Percentiles rank a stretch among this genome's conserved stretches.
Evolutionary conservation across 495 filamentous ascomycete species (phyloP).

Genomic region (Talaromyces thailandensis): DNA sequence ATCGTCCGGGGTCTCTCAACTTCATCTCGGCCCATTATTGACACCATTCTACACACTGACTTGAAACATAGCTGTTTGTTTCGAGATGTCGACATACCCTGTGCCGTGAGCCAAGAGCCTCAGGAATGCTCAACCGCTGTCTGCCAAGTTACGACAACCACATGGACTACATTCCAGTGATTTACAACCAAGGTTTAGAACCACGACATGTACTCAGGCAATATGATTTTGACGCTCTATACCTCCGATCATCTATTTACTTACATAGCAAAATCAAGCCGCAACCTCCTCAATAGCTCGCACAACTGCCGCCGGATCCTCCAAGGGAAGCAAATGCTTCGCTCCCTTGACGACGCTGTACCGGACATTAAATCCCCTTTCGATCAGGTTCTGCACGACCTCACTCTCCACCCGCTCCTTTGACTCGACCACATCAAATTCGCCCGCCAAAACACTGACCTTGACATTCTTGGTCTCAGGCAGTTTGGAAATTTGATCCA

Average conservation of each 20-base stretch:
- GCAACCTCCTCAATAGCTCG: constrained; percentile 1
- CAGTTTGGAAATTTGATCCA: not conserved
- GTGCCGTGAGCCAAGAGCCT: not conserved
- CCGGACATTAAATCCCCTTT: not conserved
- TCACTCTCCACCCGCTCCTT: constrained; percentile 22
- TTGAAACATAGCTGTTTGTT: not conserved
- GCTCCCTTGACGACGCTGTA: not conserved
- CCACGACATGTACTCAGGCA: not conserved
- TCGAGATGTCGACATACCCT: not conserved
- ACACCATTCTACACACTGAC: not conserved
- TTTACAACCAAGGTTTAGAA: not conserved
- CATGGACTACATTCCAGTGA: not conserved
- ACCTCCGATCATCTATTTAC: constrained; percentile 13
- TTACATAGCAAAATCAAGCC: not conserved
- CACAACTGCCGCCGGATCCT: not conserved
- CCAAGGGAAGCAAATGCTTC: constrained; percentile 7
- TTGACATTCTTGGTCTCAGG: constrained; percentile 1
- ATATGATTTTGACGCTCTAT: constrained; percentile 29
- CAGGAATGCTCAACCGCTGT: not conserved
- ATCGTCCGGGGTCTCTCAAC: not conserved
- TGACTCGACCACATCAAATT: constrained; percentile 25
- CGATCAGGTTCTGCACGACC: constrained; percentile 13
- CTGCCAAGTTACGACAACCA: not conserved
- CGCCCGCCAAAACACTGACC: constrained; percentile 20
- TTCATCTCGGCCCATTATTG: not conserved